Percentiles rank a stretch among this genome's conserved stretches.
phyloP scores from a whole-genome alignment of 2,329 filamentous ascomycete species.

The Aschersonia sp. region DNA sequence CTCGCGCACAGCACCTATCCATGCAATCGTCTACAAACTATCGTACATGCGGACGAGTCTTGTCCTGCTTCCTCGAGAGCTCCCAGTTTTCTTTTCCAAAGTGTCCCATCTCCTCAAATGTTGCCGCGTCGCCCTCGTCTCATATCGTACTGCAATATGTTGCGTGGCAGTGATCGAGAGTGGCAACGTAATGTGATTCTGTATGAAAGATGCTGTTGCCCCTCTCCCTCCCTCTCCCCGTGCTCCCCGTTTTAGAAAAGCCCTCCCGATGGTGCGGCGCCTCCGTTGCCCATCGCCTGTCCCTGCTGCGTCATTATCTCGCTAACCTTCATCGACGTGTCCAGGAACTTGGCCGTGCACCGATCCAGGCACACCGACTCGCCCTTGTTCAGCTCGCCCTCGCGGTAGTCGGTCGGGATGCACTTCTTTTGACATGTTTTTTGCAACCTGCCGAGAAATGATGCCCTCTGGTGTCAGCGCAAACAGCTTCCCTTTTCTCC shows the following conservation, averaged over 20 bases:
- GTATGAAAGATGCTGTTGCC: not conserved
- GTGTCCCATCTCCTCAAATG: too few relatives aligned
- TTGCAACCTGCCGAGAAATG: conserved; percentile 46
- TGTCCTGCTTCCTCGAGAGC: too few relatives aligned
- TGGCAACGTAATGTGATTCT: too few relatives aligned
- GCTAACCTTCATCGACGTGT: conserved; percentile 93
- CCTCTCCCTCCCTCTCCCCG: not conserved
- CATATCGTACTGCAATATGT: too few relatives aligned
- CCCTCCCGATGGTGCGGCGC: conserved; percentile 15
- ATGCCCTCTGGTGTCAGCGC: too few relatives aligned
- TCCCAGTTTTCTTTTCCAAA: too few relatives aligned
- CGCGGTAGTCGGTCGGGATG: conserved; percentile 81
- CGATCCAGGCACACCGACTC: conserved; percentile 97
- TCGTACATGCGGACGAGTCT: too few relatives aligned
- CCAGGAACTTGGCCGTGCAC: conserved; percentile 96
- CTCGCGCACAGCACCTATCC: too few relatives aligned
- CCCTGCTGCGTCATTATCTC: conserved; percentile 92
- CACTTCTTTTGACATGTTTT: conserved; percentile 90
- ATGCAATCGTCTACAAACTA: too few relatives aligned
- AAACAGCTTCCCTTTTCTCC: too few relatives aligned
- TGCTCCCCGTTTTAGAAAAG: not conserved
- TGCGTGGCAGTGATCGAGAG: too few relatives aligned
- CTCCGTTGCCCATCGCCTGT: conserved; percentile 36
- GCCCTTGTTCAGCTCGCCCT: conserved; percentile 95
- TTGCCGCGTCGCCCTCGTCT: too few relatives aligned